Base-by-base conservation (phyloP, 768 basidiomycete genomes). In the Leccinum rimulosum region DNA sequence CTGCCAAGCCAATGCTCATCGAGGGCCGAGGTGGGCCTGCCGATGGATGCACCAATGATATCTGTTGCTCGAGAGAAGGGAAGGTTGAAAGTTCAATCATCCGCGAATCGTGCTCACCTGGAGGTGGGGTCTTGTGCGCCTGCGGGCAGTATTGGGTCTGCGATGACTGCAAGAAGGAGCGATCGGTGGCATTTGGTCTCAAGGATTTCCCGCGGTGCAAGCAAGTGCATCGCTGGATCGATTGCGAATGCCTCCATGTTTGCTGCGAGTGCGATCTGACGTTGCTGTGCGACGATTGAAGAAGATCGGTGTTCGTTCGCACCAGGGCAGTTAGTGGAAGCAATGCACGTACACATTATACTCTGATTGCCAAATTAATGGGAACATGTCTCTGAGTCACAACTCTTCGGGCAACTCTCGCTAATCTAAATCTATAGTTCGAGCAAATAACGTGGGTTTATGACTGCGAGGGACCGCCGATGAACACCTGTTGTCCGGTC, bases 171-270 rank as follows among this genome's bases (percentile, higher is more conserved):
- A 25, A 25, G 25, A 25, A 25, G 25, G 25, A 25, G 25, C 25
- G 25, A 4, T 25, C 25, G 25, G 25, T 25, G 25, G 25, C 25
- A 25, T 4, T 25, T 25, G 25, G 25, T 25, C 25, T 25, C 25
- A 25, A 4, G 25, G 25, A 25, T 25, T 25, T 25, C 25, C 25
- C 25, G 25, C 25, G 25, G 22, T 25, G 25, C 25, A 25, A 25
- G 25, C 25, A 4, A 25, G 25, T 25, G 25, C 3, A 25, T 25
- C 25, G 25, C n/a, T 30, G 30, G 30, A 30, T 30, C 30, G 53
- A 54, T 7, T 70, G 70, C 70, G 56, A 60, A 2, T 70, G 68
- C 52, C 68, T 70, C 17, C 56, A 52, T 9, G 57, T 48, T 22
- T 70, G 69, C 40, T 6, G n/a, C 30, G 64, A 62, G 22, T 70